Evolutionary conservation across 2,329 filamentous ascomycete genomes (phyloP).

Genomic region (Massarina eburnea): DNA sequence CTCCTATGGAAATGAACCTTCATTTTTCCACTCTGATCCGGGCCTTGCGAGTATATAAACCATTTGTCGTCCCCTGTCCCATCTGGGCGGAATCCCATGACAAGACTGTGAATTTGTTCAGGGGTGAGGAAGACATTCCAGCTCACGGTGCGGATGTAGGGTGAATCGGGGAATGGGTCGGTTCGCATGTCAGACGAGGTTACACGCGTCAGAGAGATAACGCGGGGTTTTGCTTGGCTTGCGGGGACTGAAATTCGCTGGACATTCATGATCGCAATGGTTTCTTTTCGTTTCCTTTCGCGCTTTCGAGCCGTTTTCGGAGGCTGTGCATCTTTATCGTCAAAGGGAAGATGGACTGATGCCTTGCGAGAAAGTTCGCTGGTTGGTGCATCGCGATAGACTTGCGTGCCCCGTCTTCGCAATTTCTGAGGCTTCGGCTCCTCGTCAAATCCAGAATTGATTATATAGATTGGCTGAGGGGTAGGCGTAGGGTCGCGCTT

Average conservation of each 20-base stretch:
- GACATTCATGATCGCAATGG: constrained; percentile 1
- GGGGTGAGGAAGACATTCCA: constrained; percentile 39
- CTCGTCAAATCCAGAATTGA: not conserved
- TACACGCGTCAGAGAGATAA: constrained; percentile 2
- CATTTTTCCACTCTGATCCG: constrained; percentile 34
- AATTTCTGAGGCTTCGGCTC: not conserved
- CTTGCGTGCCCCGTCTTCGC: not conserved
- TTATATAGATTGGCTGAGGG: not conserved
- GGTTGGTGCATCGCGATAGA: not conserved
- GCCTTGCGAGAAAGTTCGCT: not conserved
- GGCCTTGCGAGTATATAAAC: constrained; percentile 40
- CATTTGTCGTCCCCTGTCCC: constrained; percentile 26
- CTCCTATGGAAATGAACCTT: constrained; percentile 39
- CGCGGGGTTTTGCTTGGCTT: not conserved
- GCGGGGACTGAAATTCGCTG: constrained; percentile 7
- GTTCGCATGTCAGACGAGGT: constrained; percentile 19
- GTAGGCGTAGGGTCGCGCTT: constrained; percentile 2
- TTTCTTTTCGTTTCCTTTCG: not conserved
- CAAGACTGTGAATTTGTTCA: constrained; percentile 29
- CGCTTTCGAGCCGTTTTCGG: constrained; percentile 1
- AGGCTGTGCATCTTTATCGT: constrained; percentile 1
- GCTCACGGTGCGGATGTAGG: constrained; percentile 15
- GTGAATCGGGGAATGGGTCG: constrained; percentile 17
- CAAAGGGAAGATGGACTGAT: not conserved
- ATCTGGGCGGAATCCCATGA: constrained; percentile 29